Percentiles rank a stretch among this genome's conserved stretches.
Conservation (phyloP, 2,329 filamentous ascomycete genomes). For the Paramyrothecium sp. region DNA sequence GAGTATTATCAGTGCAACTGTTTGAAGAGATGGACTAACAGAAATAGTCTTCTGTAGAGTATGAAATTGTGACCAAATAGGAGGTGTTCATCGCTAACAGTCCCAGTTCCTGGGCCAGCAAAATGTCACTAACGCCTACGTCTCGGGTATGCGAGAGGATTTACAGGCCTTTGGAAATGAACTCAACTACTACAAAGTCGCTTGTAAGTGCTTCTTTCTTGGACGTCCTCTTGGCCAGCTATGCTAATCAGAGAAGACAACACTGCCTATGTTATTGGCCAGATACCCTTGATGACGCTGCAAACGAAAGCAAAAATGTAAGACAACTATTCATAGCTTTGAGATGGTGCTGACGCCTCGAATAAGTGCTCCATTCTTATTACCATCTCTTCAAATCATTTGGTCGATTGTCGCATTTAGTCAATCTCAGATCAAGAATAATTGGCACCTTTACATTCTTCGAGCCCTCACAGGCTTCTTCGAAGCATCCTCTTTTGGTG, state of each 20-base stretch:
- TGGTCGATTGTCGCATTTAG: slow-evolving; percentile 24
- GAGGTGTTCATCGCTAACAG: background rate
- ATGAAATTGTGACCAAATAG: background rate
- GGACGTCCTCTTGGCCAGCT: slow-evolving; percentile 4
- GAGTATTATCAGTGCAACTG: slow-evolving; percentile 5
- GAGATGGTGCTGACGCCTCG: background rate
- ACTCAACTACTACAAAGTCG: slow-evolving; percentile 16
- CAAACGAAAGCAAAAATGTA: slow-evolving; percentile 23
- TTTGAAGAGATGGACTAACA: background rate
- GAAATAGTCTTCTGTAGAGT: slow-evolving; percentile 3
- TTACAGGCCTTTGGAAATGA: slow-evolving; percentile 30
- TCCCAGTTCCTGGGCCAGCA: slow-evolving; percentile 11
- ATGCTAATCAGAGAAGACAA: slow-evolving; percentile 30
- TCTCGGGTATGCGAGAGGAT: slow-evolving; percentile 33
- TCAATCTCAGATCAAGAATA: slow-evolving; percentile 19
- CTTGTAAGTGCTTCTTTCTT: slow-evolving; percentile 34
- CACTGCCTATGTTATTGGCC: slow-evolving; percentile 27
- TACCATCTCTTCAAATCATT: slow-evolving; percentile 18
- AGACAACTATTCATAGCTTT: background rate
- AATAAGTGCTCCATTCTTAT: slow-evolving; percentile 17
- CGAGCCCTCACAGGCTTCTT: slow-evolving; percentile 21
- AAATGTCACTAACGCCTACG: slow-evolving; percentile 33
- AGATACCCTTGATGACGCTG: slow-evolving; percentile 24
- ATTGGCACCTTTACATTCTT: slow-evolving; percentile 20
- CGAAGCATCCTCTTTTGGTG: slow-evolving; percentile 21